phyloP scores from a whole-genome alignment of 1,284 basidiomycete species.

The Malassezia yamatoensis region DNA sequence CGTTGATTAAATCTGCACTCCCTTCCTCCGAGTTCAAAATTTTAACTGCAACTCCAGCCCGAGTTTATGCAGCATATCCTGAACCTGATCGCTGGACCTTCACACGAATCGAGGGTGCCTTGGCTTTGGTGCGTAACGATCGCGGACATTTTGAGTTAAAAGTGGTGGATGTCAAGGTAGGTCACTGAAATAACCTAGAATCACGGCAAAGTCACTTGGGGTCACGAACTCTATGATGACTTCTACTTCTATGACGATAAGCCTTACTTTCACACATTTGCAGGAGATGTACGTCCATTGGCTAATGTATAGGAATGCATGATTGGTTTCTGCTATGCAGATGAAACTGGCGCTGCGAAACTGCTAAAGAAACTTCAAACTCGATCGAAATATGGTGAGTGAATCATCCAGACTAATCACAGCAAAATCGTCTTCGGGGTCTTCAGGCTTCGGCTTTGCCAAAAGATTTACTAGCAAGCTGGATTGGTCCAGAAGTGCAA shows the following conservation, averaged over 20 bases:
- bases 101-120: constrained; percentile 38
- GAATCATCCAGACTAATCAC: neutral
- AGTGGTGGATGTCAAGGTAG: constrained; percentile 37
- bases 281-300: constrained; percentile 66
- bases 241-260: constrained; percentile 78
- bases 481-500: constrained; percentile 5
- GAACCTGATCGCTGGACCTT: constrained; percentile 33
- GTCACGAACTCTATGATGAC: constrained; percentile 78
- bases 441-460: constrained; percentile 17
- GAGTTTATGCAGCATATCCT: constrained; percentile 40
- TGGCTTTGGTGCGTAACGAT: constrained; percentile 38
- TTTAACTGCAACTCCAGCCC: constrained; percentile 41
- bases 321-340: constrained; percentile 81
- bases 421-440: constrained; percentile 31
- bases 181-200: neutral
- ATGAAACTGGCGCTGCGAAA: constrained; percentile 74
- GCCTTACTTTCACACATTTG: constrained; percentile 85
- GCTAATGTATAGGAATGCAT: constrained; percentile 59
- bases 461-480: constrained; percentile 11
- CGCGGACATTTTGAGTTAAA: constrained; percentile 35
- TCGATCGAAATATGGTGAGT: constrained; percentile 59
- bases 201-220: constrained; percentile 57
- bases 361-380: constrained; percentile 76
- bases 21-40: constrained; percentile 42
- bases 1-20: constrained; percentile 41